These are phyloP conservation scores for Carex scoparia DNA, from an alignment of 176 grass and related monocot genomes.

Conservation along the genomic window DNA sequence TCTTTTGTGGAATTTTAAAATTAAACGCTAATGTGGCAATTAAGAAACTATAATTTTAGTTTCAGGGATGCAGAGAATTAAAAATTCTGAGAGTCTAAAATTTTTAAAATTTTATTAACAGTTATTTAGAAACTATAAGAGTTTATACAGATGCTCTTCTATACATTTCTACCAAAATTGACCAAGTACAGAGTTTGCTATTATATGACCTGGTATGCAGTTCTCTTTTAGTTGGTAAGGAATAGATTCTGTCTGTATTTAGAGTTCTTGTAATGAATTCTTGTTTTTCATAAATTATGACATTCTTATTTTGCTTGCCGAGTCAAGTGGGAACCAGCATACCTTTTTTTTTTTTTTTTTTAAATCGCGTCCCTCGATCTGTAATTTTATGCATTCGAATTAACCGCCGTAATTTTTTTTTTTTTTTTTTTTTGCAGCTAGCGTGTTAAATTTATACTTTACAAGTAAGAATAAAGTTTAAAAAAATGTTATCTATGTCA, in stretches of 20 bases:
- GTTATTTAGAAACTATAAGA: no score
- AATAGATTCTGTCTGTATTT: background rate
- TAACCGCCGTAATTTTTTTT: background rate
- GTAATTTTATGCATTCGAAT: background rate
- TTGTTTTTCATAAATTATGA: background rate
- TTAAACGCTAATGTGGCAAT: background rate
- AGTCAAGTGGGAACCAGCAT: background rate
- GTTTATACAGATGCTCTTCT: no score
- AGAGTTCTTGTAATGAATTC: no score
- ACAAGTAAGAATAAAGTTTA: no score
- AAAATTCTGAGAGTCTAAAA: no score
- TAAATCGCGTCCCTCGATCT: background rate
- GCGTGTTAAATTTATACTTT: background rate
- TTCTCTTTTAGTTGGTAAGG: background rate
- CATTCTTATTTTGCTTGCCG: background rate
- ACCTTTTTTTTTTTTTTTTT: background rate
- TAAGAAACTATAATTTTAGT: no score
- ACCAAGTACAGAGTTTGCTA: background rate
- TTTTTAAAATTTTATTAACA: no score
- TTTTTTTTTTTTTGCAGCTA: background rate
- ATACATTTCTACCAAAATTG: background rate
- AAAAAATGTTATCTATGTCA: no score
- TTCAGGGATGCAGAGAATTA: no score
- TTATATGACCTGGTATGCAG: background rate
- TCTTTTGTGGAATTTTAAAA: background rate